Conservation (phyloP, 305 asterid species). For the Solanum chacoense region DNA sequence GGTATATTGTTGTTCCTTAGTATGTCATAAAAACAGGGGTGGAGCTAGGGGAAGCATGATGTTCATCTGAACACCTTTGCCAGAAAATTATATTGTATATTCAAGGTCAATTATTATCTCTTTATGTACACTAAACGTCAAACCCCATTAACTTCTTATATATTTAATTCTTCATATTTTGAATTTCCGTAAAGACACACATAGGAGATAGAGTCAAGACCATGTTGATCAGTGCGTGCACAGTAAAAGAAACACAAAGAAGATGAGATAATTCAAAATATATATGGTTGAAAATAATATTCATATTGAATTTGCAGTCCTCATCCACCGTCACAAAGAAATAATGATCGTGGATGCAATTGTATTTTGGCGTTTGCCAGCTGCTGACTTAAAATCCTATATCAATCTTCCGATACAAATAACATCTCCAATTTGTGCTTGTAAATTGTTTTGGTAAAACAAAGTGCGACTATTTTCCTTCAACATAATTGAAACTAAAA, state of each 20-base stretch:
- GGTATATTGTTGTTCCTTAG: not conserved
- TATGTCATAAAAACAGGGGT: not conserved
- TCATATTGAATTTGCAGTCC: not conserved
- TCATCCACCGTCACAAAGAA: not conserved
- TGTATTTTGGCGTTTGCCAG: not conserved
- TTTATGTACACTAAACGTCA: not conserved
- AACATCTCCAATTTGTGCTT: not conserved
- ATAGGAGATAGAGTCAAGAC: not conserved
- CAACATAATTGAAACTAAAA: not conserved
- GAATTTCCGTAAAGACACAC: not conserved
- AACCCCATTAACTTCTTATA: not conserved
- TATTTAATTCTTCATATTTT: not conserved
- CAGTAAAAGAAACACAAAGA: not conserved
- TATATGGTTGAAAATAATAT: not conserved
- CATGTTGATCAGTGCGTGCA: not conserved
- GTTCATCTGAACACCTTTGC: not conserved
- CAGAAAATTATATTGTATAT: not conserved
- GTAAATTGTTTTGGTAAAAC: not conserved
- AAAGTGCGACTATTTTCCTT: not conserved
- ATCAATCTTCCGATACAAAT: not conserved
- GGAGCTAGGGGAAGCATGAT: not conserved
- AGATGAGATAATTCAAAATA: not conserved
- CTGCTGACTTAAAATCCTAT: not conserved
- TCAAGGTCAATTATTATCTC: not conserved
- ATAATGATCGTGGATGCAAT: not conserved